Conservation (phyloP, 208 protist genomes). For the Leishmania tropica region DNA sequence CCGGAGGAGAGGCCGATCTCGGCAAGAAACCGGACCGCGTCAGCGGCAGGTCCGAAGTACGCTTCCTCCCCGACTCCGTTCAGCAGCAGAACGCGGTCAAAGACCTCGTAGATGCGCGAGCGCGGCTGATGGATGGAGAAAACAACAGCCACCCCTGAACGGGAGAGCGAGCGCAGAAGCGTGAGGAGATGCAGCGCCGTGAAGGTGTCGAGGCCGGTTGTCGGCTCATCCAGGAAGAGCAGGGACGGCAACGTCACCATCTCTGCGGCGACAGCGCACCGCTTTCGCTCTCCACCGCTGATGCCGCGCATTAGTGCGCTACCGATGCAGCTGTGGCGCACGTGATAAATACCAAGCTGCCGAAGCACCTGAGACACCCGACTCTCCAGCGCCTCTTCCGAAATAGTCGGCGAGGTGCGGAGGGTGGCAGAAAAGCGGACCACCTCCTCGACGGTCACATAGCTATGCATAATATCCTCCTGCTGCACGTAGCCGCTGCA, state of each 20-base stretch:
- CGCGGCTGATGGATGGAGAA: slow-evolving; percentile 84
- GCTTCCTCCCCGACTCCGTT: slow-evolving; percentile 73
- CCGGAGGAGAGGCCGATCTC: slow-evolving; percentile 46
- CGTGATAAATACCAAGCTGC: slow-evolving; percentile 57
- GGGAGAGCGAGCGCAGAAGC: slow-evolving; percentile 49
- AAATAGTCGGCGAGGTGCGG: slow-evolving; percentile 41
- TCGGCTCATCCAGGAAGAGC: slow-evolving; percentile 83
- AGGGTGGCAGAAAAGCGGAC: slow-evolving; percentile 70
- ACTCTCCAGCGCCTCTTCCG: slow-evolving; percentile 14
- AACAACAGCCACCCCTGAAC: slow-evolving; percentile 50
- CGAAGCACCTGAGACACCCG: slow-evolving; percentile 24
- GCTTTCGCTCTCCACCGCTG: slow-evolving; percentile 81
- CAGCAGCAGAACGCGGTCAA: slow-evolving; percentile 83
- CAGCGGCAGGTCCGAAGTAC: slow-evolving; percentile 75
- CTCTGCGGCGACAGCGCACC: slow-evolving; percentile 67
- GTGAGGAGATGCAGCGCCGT: slow-evolving; percentile 64
- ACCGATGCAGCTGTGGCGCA: slow-evolving; percentile 52
- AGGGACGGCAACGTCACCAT: slow-evolving; percentile 63
- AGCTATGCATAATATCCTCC: slow-evolving; percentile 72
- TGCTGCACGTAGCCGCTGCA: slow-evolving; percentile 81
- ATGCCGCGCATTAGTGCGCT: slow-evolving; percentile 55
- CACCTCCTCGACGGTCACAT: slow-evolving; percentile 72
- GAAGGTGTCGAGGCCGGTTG: slow-evolving; percentile 88
- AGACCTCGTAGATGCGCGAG: slow-evolving; percentile 54
- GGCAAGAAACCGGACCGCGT: slow-evolving; percentile 65